phyloP scores from a whole-genome alignment of 2,329 filamentous ascomycete genomes.

The Lecanosticta acicola region DNA sequence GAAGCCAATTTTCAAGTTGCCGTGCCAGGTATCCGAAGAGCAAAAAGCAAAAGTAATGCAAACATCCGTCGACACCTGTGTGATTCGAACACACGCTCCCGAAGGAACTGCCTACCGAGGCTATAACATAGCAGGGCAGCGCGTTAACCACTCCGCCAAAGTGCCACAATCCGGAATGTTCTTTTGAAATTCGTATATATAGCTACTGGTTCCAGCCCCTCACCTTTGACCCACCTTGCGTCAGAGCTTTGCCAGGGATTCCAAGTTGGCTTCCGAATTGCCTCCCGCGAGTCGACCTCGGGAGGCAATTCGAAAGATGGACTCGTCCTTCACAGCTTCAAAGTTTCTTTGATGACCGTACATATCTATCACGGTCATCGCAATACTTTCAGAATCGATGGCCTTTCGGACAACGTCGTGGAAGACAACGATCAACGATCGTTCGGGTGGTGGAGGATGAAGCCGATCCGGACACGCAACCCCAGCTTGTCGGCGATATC shows the following conservation, averaged over 20 bases:
- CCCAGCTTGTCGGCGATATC: background rate
- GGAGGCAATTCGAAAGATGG: too few relatives aligned
- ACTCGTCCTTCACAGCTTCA: too few relatives aligned
- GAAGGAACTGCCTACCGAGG: constrained; percentile 19
- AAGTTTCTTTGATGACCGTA: too few relatives aligned
- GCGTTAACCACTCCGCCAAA: constrained; percentile 14
- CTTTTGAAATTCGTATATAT: background rate
- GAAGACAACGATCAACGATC: background rate
- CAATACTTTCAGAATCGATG: too few relatives aligned
- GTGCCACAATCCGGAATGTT: constrained; percentile 2
- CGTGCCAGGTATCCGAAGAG: background rate
- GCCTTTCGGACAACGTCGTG: background rate
- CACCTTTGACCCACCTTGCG: background rate
- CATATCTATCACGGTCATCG: too few relatives aligned
- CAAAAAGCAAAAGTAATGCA: background rate
- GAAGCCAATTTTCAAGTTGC: too few relatives aligned
- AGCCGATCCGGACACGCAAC: background rate
- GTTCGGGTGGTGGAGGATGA: background rate
- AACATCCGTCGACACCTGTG: constrained; percentile 13
- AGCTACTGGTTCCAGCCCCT: background rate
- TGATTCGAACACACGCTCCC: constrained; percentile 20
- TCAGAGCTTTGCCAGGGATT: background rate
- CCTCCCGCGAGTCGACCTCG: too few relatives aligned
- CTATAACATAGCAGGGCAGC: constrained; percentile 21
- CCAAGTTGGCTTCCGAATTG: background rate